These are phyloP conservation scores for Pseudogymnoascus sp. DNA, from an alignment of 2,329 filamentous ascomycete species.

Conservation along the genomic window DNA sequence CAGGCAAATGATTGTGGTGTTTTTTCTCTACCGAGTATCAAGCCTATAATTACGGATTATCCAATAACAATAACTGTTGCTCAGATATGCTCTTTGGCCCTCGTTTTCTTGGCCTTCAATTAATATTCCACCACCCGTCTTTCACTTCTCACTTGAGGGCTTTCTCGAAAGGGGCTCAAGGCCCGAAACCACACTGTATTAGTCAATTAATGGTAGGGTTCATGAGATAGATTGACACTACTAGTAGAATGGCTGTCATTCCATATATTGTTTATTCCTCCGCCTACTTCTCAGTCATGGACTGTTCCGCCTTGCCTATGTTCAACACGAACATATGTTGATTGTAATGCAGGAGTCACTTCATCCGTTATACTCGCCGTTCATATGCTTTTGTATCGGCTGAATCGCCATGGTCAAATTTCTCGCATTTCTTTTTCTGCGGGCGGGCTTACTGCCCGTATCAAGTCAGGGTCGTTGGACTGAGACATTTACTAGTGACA, in stretches of 20 bases:
- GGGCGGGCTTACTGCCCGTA: neutral
- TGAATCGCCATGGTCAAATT: neutral
- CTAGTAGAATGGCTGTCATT: constrained; percentile 1
- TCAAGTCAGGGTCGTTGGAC: neutral
- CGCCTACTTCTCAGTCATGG: neutral
- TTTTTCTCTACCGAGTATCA: neutral
- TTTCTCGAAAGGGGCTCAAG: neutral
- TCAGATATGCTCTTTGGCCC: neutral
- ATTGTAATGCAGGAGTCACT: neutral
- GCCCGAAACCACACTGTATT: neutral
- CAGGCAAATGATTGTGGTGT: neutral
- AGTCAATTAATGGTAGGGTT: neutral
- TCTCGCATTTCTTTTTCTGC: neutral
- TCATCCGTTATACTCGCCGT: neutral
- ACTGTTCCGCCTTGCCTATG: neutral
- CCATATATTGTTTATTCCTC: neutral
- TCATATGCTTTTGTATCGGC: neutral
- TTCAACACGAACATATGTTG: neutral
- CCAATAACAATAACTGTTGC: neutral
- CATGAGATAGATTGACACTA: neutral
- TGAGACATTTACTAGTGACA: constrained; percentile 6
- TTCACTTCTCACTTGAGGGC: neutral
- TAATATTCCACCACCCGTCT: neutral
- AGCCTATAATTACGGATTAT: neutral
- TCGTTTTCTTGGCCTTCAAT: neutral